Base-by-base conservation (phyloP, 768 basidiomycete genomes). In the Rhodocollybia butyracea region DNA sequence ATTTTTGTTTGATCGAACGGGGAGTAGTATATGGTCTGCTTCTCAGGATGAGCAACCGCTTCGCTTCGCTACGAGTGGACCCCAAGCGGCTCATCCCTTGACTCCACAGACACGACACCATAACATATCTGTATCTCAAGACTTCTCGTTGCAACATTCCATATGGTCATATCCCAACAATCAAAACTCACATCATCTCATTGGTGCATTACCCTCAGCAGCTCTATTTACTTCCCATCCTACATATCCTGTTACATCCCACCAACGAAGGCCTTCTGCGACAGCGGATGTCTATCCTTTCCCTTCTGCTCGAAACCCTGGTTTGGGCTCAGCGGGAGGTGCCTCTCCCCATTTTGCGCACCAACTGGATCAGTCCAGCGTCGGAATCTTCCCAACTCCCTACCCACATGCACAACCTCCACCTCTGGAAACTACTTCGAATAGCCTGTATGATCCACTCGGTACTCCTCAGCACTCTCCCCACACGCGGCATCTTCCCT, bases 11-110 rank as follows among this genome's bases (percentile, higher is more conserved):
- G 74, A 73, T 60, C 69, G 69, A n/a, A 72, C 75, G 7, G 68
- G 69, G 30, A 73, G 78, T 46, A 88, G 83, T 1, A 89, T 89
- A 38, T 89, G 88, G 88, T 83, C 86, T 3, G 76, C 84, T 13
- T 74, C 79, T 1, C 69, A 72, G 3, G 85, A 84, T 57, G 80
- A 82, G 53, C 70, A 73, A 48, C 62, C 71, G 24, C 62, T 76
- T 39, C 71, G 40, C 17, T 40, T 21, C 38, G 7, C 48, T 24
- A 45, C 27, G 21, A 15, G 42, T 31, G 39, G 32, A 15, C 19
- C 34, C 24, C 57, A 55, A 32, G n/a, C 32, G 30, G 29, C 21
- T 3, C 34, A 15, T 32, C 27, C 52, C 13, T 17, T 27, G 8
- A 19, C 17, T 8, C 42, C 50, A 6, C 50, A 31, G 12, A 32